These are phyloP conservation scores for Athelia psychrophila DNA, from an alignment of 1,284 basidiomycete species.

Conservation along the genomic window DNA sequence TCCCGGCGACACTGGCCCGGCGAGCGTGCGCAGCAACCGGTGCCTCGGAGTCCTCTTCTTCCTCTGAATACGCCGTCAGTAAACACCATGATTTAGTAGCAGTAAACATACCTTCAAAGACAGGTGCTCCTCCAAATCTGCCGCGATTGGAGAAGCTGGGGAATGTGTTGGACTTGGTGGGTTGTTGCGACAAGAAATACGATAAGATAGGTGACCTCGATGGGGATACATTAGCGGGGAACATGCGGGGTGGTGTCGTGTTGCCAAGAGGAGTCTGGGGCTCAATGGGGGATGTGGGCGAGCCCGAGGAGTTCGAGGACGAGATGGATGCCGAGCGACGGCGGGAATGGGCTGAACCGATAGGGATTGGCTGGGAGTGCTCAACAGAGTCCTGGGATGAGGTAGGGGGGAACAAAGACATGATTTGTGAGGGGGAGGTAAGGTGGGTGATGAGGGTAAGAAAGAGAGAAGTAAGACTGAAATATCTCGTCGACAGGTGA, in stretches of 20 bases:
- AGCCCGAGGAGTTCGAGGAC: constrained; percentile 47
- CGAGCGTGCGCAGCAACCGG: constrained; percentile 45
- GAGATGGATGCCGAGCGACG: constrained; percentile 56
- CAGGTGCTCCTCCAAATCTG: constrained; percentile 45
- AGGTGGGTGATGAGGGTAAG: not conserved
- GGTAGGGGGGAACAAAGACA: not conserved
- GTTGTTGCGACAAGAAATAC: constrained; percentile 64
- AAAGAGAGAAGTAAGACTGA: not conserved
- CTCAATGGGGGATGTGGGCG: constrained; percentile 47
- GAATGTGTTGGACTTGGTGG: constrained; percentile 50
- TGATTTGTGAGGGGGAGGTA: not conserved
- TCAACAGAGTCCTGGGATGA: not conserved
- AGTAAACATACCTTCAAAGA: constrained; percentile 54
- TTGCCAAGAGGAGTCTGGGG: constrained; percentile 43
- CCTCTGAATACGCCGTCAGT: constrained; percentile 27
- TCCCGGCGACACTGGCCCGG: constrained; percentile 44
- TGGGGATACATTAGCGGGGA: constrained; percentile 35
- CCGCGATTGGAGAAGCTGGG: constrained; percentile 48
- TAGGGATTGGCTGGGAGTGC: not conserved
- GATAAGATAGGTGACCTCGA: constrained; percentile 67
- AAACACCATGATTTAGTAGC: not conserved
- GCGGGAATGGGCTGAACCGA: constrained; percentile 17
- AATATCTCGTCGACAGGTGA: not conserved
- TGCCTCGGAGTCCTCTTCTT: constrained; percentile 33
- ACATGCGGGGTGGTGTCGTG: constrained; percentile 38